Evolutionary conservation across 176 grass and related monocot species (phyloP), one percentile per base, ranked within the genome.

Genomic region (Puya raimondii): DNA sequence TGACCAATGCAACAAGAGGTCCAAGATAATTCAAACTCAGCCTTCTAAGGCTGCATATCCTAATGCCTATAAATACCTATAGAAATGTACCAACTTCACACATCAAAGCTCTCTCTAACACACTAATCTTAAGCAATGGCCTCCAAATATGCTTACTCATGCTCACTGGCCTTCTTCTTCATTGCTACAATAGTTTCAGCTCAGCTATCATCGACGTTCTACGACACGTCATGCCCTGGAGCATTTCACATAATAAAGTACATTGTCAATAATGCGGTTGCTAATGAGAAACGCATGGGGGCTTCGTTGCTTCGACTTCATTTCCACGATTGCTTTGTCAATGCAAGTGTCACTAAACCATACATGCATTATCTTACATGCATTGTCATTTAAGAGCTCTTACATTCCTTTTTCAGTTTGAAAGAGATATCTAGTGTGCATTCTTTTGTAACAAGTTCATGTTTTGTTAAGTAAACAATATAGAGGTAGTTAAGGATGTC

Each of bases 271-370:
- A 33, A 50, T 10, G 78, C 80, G 3, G 50, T 88, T 0, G 64
- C 54, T 25, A 73, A 64, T 57, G 72, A 82, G 23, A 54, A 18
- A 11, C 90, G 90, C 63, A 89, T 94, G 68, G 90, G 80, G 0
- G 90, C 90, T 29, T 91, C 89, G 12, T 51, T 91, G 73, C 79
- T 88, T 16, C 79, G 85, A 49, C 85, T 91, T 59, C 82, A 85
- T 74, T 92, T 88, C 66, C 82, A 85, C 18, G 85, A 88, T 78
- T 88, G 82, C 70, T 92, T 85, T 49, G 82, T 85, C n/a, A 85
- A 88, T 25, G 82, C 49, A 85, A 73, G 67, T 77, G 56, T 56
- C 16, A 56, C 33, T 56, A 61, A 18, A 6, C 56, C 21, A 61
- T 1, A 58, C 14, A 54, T 14, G 14, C 3, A 54, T 58, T 18